Percentiles rank a stretch among this genome's conserved stretches.
These are phyloP conservation scores for Sphaerulina vaccinii DNA, from an alignment of 2,329 filamentous ascomycete genomes.

Conservation along the genomic window DNA sequence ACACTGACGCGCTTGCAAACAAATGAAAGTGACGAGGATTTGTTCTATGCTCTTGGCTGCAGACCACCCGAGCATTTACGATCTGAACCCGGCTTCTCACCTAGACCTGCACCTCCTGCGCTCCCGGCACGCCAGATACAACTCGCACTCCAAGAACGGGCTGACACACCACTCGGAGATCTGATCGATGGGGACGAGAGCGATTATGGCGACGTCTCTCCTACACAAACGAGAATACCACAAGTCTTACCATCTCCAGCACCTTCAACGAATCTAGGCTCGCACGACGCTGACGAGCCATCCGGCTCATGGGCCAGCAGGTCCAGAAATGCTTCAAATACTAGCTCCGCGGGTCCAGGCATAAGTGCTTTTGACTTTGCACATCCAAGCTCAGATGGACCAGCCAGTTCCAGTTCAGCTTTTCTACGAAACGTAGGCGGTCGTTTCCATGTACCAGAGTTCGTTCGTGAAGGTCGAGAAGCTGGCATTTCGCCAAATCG, in stretches of 20 bases:
- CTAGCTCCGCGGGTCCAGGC: conserved; percentile 55
- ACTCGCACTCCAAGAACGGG: not conserved
- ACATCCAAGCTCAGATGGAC: conserved; percentile 21
- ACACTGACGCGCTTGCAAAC: conserved; percentile 64
- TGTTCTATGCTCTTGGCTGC: conserved; percentile 77
- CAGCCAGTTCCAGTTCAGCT: conserved; percentile 32
- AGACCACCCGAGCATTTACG: conserved; percentile 56
- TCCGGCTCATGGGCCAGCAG: conserved; percentile 19
- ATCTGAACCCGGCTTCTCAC: conserved; percentile 24
- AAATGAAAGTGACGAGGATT: conserved; percentile 88
- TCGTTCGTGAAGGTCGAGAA: conserved; percentile 12
- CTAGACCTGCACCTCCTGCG: conserved; percentile 43
- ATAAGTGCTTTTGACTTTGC: conserved; percentile 45
- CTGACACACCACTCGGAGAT: conserved; percentile 5
- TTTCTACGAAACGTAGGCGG: conserved; percentile 37
- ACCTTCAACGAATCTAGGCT: conserved; percentile 56
- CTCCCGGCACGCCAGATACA: conserved; percentile 36
- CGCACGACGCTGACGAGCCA: conserved; percentile 77
- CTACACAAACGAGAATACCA: conserved; percentile 8
- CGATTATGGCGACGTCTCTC: conserved; percentile 6
- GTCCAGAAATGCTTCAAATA: conserved; percentile 57
- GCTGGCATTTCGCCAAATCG: conserved; percentile 9
- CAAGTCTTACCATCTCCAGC: conserved; percentile 23
- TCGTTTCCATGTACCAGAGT: conserved; percentile 22
- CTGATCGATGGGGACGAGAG: conserved; percentile 23